Evolutionary conservation across 2,329 filamentous ascomycete genomes (phyloP), one percentile per base, ranked within the genome.

Genomic region (Myriosclerotinia scirpicola): DNA sequence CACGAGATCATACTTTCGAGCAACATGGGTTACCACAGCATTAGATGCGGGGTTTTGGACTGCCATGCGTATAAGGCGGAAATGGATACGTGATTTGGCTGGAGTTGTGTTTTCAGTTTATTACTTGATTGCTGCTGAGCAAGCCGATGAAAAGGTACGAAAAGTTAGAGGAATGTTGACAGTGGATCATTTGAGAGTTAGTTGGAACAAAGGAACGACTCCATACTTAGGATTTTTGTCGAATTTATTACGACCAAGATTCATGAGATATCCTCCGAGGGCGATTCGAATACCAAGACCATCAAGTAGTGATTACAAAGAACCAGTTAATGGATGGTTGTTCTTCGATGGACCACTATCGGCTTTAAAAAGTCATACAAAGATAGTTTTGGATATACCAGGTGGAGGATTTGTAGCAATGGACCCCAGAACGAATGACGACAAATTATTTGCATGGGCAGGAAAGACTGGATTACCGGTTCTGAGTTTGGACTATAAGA

Each of bases 1-100:
- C 80, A 92, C 91, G 65, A 84, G 92, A 62, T 88, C 91, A 38
- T 99, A 96, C 80, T 99, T 97, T 78, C 89, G 95, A 59, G 95
- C 95, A 65, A 99, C 95, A 76, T 99, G 95, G 95, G 87, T 98
- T 20, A 88, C 95, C 64, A 99, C 95, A 0, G 95, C 93, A 0
- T 80, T 99, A 68, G 95, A 99, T 74, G 95, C 95, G 7, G 95
- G 95, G 1, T 99, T 97, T 78, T 99, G 95, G 95, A 97, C 93
- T 0, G 95, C 95, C 44, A 99, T 99, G 95, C 90, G 88, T 74
- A 93, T 99, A 70, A 86, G 86, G 66, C 83, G 83, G 58, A 93
- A 90, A 73, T 93, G 91, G 87, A 72, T 97, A 53, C 85, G 93
- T 50, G 93, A 98, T 76, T 76, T 97, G 17, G 86, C 90, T 12